Percentiles rank a stretch among this genome's conserved stretches.
phyloP scores from a whole-genome alignment of 1,284 basidiomycete species.

The Sphaerobolus stellatus region DNA sequence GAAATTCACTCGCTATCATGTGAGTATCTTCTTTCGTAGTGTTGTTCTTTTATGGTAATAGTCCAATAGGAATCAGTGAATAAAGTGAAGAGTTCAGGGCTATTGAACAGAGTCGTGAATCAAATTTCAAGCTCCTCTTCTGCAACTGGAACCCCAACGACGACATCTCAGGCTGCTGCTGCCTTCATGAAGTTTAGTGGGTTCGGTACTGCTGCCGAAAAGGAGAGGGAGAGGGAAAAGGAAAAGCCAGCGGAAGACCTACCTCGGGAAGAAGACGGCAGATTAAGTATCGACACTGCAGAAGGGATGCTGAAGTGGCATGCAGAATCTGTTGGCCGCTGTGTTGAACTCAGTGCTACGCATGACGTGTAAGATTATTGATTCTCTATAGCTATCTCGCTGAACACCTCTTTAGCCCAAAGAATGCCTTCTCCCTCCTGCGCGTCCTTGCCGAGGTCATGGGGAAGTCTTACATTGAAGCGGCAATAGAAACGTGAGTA shows the following conservation, averaged over 20 bases:
- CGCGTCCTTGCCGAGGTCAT: constrained; percentile 89
- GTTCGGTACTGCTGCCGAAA: constrained; percentile 45
- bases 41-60: constrained; percentile 7
- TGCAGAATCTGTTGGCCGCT: constrained; percentile 90
- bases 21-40: constrained; percentile 39
- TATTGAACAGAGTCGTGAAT: constrained; percentile 91
- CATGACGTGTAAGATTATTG: constrained; percentile 73
- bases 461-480: constrained; percentile 85
- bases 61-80: constrained; percentile 63
- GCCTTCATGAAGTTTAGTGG: constrained; percentile 82
- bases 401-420: constrained; percentile 56
- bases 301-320: constrained; percentile 95
- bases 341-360: constrained; percentile 79
- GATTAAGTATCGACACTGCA: constrained; percentile 71
- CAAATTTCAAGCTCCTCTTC: constrained; percentile 66
- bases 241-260: constrained; percentile 67
- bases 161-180: constrained; percentile 77
- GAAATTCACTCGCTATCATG: constrained; percentile 88
- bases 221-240: constrained; percentile 46
- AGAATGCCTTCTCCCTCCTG: constrained; percentile 84
- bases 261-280: constrained; percentile 77
- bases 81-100: constrained; percentile 79
- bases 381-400: background rate
- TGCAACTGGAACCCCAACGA: constrained; percentile 54
- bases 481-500: constrained; percentile 86